Evolutionary conservation across 805 yeast species (phyloP), one percentile per base, ranked within the genome.

Genomic region (Teunomyces cretensis): DNA sequence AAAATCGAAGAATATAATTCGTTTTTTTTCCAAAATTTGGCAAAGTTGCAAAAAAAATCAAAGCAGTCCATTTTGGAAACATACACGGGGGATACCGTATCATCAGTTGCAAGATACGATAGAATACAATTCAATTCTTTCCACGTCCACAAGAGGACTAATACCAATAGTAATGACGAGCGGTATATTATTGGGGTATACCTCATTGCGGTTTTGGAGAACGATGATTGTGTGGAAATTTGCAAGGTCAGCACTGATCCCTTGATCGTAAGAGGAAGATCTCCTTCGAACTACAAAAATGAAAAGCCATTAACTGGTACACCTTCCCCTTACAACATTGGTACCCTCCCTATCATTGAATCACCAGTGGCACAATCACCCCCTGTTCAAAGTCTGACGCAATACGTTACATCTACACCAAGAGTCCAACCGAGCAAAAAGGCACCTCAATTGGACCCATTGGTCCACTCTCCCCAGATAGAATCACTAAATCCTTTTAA

Each of bases 181-280:
- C 16, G 41, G 8, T 54, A 51, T 41, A 39, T 44, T 9, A 38
- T 61, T 14, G 51, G 47, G 22, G 54, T 61, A 3, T 48, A 51
- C 12, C 43, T 61, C 3, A 35, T 51, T 12, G 65, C 53, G 1
- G 43, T 43, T 12, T 35, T 44, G 7, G 42, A 42, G 13, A 52
- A 47, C 9, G 53, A 48, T 2, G 35, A 9, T 9, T 41, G 40
- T n/a, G 49, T 56, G 5, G 41, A 33, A 6, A 30, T 60, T n/a
- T 61, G 61, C 3, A 43, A 48, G 9, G 37, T 58, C 1, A 76
- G 70, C 55, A 81, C 87, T 0, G 86, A 86, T 0, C 80, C 85
- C 1, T 64, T 83, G 46, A 70, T 76, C 1, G 78, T 83, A 9
- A 65, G 88, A 48, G 87, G 88, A 1, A 68, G 88, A 56, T 80